Evolutionary conservation across 495 filamentous ascomycete species (phyloP).

Genomic region (Penicillium roqueforti): DNA sequence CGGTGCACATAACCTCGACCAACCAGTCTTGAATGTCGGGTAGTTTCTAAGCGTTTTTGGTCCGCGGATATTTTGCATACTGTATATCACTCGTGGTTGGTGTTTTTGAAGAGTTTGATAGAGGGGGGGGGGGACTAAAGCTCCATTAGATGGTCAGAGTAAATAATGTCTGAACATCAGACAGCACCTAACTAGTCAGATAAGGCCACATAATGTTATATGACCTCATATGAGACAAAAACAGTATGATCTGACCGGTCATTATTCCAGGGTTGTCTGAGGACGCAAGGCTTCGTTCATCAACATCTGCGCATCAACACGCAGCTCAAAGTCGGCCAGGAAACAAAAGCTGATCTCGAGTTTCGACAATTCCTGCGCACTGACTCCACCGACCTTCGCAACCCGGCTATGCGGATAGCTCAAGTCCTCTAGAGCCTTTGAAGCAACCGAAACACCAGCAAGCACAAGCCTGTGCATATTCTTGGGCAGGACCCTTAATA

Average conservation of each 20-base stretch:
- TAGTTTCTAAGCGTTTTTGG: neutral
- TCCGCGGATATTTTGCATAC: neutral
- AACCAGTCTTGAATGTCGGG: slow-evolving; percentile 16
- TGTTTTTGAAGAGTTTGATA: neutral
- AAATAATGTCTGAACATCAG: neutral
- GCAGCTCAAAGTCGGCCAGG: slow-evolving; percentile 73
- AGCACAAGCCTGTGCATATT: slow-evolving; percentile 87
- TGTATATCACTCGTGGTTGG: neutral
- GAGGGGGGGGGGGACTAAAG: neutral
- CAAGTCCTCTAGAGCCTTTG: slow-evolving; percentile 89
- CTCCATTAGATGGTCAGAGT: neutral
- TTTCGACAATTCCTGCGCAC: slow-evolving; percentile 67
- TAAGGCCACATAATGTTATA: neutral
- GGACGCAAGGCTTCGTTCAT: slow-evolving; percentile 33
- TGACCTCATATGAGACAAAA: neutral
- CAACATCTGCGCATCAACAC: slow-evolving; percentile 62
- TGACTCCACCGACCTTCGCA: slow-evolving; percentile 86
- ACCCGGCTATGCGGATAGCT: slow-evolving; percentile 80
- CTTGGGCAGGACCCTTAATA: slow-evolving; percentile 68
- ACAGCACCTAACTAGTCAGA: neutral
- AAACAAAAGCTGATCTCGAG: slow-evolving; percentile 93
- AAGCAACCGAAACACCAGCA: slow-evolving; percentile 77
- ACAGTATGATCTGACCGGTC: neutral
- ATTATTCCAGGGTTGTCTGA: neutral
- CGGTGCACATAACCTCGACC: slow-evolving; percentile 23